These are phyloP conservation scores for Pythium dissotocum DNA, from an alignment of 352 stramenopile species.

Conservation along the genomic window DNA sequence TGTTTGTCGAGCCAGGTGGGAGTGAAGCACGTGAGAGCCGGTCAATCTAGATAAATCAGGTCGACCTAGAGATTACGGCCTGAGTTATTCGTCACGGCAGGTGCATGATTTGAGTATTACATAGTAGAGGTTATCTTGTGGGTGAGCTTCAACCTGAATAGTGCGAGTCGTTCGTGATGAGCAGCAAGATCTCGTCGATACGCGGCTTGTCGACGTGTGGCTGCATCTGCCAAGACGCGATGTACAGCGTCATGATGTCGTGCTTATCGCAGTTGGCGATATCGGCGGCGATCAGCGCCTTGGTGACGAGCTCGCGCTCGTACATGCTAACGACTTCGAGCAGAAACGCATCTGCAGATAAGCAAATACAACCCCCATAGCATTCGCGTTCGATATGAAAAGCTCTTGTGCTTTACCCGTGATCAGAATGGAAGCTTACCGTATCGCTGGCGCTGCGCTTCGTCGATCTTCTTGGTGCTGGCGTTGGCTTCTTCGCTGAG, in stretches of 20 bases:
- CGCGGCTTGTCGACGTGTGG: slow-evolving; percentile 63
- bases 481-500: slow-evolving; percentile 23
- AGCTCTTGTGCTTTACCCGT: background rate
- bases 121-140: slow-evolving; percentile 12
- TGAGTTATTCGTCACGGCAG: slow-evolving; percentile 18
- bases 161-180: slow-evolving; percentile 65
- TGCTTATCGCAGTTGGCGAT: slow-evolving; percentile 70
- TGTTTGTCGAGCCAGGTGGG: background rate
- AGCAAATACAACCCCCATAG: background rate
- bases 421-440: slow-evolving; percentile 31
- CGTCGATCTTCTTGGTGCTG: slow-evolving; percentile 34
- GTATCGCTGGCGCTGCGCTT: slow-evolving; percentile 42
- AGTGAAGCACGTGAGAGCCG: background rate
- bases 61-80: slow-evolving; percentile 14
- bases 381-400: background rate
- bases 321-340: slow-evolving; percentile 75
- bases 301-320: slow-evolving; percentile 74
- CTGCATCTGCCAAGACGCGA: slow-evolving; percentile 88
- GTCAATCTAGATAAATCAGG: slow-evolving; percentile 29
- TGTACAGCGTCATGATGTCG: slow-evolving; percentile 71
- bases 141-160: slow-evolving; percentile 33
- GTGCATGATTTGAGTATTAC: slow-evolving; percentile 14
- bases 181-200: slow-evolving; percentile 61
- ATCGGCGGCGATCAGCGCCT: slow-evolving; percentile 71
- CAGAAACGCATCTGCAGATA: slow-evolving; percentile 50